Evolutionary conservation across 768 basidiomycete genomes (phyloP), one percentile per base, ranked within the genome.

Genomic region (Leucosporidium scottii): DNA sequence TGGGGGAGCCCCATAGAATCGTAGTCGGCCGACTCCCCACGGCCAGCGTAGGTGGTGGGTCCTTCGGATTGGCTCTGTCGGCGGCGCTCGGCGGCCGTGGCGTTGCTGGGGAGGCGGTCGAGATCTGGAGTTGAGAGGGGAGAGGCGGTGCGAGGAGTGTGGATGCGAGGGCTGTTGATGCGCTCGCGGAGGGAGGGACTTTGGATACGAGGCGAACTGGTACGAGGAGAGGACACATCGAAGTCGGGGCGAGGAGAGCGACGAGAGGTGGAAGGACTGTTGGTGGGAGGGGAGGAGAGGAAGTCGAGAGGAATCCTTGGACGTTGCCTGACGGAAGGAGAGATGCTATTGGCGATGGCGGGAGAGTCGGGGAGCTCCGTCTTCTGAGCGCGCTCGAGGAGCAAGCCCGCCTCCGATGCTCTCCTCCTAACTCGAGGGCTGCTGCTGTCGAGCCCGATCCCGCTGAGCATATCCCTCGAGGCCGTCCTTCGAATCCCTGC

Each of bases 301-400:
- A 63, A 57, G 21, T 63, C 62, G 20, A 20, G 20, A 9, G 62
- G 54, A 10, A 63, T 44, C 1, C 44, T 44, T 9, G 55, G 62
- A 2, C 55, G 39, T 44, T 44, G 54, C 31, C 55, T 9, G 17
- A 57, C 20, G 30, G 28, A 15, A 18, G 55, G 30, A 17, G 31
- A 57, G 9, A 31, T n/a, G 15, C 53, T 54, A 27, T 30, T 54
- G 27, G 53, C 8, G 39, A 44, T 17, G 15, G 39, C 39, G 15
- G 39, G 39, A 6, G 39, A 44, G 13, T 44, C 39, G 6, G 39
- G 39, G 39, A 44, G 39, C 15, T 44, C 39, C 8, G 39, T 44
- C 13, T 44, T 44, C 39, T 44, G 39, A 44, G 39, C 39, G 3
- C 39, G 39, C 10, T 44, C 39, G 39, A 44, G 39, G 13, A 44